Conservation (phyloP, 2,329 filamentous ascomycete species). For the Colletotrichum caudatum region DNA sequence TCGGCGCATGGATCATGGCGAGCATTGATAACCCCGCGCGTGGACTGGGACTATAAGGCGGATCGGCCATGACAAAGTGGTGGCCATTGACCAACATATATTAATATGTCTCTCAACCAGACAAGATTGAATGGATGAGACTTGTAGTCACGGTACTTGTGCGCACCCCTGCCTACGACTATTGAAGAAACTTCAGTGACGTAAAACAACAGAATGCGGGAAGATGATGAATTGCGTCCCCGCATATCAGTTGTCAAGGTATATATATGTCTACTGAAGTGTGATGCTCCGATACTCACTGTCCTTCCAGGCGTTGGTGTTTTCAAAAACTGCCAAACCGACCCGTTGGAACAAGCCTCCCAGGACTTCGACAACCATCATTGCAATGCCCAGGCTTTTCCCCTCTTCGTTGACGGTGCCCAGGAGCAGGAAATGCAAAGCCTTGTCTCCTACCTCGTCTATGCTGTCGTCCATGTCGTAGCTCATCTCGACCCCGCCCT, state of each 20-base stretch:
- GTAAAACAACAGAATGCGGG: neutral
- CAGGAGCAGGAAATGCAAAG: conserved; percentile 2
- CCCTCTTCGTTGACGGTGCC: neutral
- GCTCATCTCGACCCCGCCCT: neutral
- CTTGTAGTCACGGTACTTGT: neutral
- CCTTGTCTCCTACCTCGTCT: neutral
- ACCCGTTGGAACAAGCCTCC: conserved; percentile 8
- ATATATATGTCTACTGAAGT: neutral
- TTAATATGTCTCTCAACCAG: neutral
- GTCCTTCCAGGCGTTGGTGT: conserved; percentile 5
- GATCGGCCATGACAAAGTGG: neutral
- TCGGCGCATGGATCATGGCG: conserved; percentile 28
- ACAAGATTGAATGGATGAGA: neutral
- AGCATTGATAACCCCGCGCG: conserved; percentile 26
- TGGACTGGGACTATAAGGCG: conserved; percentile 11
- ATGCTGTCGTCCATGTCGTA: conserved; percentile 1
- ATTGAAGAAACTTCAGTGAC: too few relatives aligned
- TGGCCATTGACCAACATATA: conserved; percentile 2
- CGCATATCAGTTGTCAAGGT: neutral
- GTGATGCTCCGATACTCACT: neutral
- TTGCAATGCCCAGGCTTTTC: neutral
- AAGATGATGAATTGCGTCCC: neutral
- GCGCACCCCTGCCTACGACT: neutral
- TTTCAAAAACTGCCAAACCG: neutral
- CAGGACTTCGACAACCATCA: neutral